A percentile compares a stretch with the other conserved stretches of the same genome.
phyloP scores from a whole-genome alignment of 2,329 filamentous ascomycete species.

The Zasmidium citrigriseum region DNA sequence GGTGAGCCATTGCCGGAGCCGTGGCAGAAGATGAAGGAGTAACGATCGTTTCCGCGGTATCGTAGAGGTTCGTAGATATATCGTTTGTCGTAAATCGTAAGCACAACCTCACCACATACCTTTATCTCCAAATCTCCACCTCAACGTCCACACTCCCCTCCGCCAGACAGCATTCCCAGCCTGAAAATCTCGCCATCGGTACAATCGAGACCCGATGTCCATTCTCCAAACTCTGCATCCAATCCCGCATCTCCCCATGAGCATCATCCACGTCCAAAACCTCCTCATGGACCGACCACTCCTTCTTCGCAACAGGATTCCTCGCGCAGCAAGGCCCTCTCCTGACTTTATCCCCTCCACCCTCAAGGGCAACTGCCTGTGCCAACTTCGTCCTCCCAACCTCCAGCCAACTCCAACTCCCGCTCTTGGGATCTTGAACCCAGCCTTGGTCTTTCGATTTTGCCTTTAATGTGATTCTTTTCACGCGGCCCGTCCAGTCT shows the following conservation, averaged over 20 bases:
- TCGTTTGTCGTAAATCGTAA: no score
- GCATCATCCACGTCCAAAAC: constrained; percentile 5
- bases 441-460: constrained; percentile 21
- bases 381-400: constrained; percentile 8
- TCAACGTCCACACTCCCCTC: constrained; percentile 19
- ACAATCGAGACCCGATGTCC: constrained; percentile 17
- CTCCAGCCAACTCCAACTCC: constrained; percentile 20
- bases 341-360: constrained; percentile 8
- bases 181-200: constrained; percentile 19
- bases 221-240: constrained; percentile 10
- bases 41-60: no score
- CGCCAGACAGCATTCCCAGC: constrained; percentile 16
- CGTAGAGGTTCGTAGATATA: no score
- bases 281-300: background rate
- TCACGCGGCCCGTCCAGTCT: background rate
- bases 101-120: no score
- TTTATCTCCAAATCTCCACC: constrained; percentile 19
- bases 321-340: constrained; percentile 8
- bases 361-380: background rate
- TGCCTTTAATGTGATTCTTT: constrained; percentile 5
- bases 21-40: background rate
- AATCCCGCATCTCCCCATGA: constrained; percentile 7
- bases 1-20: background rate
- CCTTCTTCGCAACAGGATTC: constrained; percentile 2
- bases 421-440: constrained; percentile 6